phyloP scores from a whole-genome alignment of 2,329 filamentous ascomycete genomes.

The Claviceps sp. region DNA sequence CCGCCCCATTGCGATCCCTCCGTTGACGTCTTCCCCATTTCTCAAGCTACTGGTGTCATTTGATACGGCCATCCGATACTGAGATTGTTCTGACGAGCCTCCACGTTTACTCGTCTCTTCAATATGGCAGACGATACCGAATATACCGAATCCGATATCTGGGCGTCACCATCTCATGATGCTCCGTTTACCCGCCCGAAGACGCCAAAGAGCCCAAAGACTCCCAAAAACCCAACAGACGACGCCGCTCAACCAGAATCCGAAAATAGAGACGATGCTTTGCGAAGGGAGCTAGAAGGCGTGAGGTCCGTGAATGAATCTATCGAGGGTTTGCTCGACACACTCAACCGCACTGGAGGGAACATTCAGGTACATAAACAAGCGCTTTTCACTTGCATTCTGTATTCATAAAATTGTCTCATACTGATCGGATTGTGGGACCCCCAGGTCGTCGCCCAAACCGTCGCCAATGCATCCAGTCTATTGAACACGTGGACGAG shows the following conservation, averaged over 20 bases:
- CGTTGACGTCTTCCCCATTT: neutral
- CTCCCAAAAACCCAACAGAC: constrained; percentile 29
- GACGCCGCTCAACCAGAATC: constrained; percentile 31
- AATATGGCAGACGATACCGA: constrained; percentile 32
- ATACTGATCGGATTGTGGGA: constrained; percentile 17
- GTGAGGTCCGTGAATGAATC: constrained; percentile 78
- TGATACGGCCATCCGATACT: neutral
- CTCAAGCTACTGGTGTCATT: neutral
- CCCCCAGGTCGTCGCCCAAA: constrained; percentile 60
- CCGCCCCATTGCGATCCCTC: neutral
- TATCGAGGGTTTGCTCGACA: constrained; percentile 65
- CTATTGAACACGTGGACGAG: constrained; percentile 92
- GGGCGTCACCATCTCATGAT: constrained; percentile 29
- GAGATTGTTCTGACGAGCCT: neutral
- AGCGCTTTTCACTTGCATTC: neutral
- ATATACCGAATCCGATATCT: constrained; percentile 35
- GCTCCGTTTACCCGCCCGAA: constrained; percentile 17
- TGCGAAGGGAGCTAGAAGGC: constrained; percentile 69
- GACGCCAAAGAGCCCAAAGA: constrained; percentile 34
- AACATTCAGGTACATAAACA: constrained; percentile 55
- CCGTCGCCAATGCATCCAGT: constrained; percentile 75
- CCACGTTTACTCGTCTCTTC: neutral
- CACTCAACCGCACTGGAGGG: constrained; percentile 55
- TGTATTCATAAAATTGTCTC: neutral
- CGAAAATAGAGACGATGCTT: constrained; percentile 53